These are phyloP conservation scores for Saccharomycopsis selenospora DNA, from an alignment of 805 yeast species.

Conservation along the genomic window DNA sequence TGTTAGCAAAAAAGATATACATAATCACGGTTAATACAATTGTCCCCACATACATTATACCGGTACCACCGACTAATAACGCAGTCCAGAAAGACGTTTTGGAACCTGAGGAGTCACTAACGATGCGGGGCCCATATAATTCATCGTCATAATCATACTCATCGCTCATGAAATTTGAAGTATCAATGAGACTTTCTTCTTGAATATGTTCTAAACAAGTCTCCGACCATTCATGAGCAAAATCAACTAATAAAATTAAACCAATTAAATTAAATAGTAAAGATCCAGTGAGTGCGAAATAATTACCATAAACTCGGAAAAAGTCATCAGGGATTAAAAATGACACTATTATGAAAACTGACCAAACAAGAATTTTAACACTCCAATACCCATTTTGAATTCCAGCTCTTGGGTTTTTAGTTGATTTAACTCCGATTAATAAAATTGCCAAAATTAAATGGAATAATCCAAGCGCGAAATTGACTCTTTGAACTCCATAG, in stretches of 20 bases:
- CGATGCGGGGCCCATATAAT: not conserved
- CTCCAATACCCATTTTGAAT: conserved; percentile 94
- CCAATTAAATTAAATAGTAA: conserved; percentile 86
- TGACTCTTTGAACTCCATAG: conserved; percentile 87
- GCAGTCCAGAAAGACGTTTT: conserved; percentile 59
- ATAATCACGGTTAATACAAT: conserved; percentile 67
- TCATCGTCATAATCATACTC: conserved; percentile 44
- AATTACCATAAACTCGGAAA: conserved; percentile 85
- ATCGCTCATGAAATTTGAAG: conserved; percentile 20
- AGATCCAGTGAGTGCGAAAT: conserved; percentile 77
- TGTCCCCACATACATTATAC: conserved; percentile 72
- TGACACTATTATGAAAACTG: conserved; percentile 47
- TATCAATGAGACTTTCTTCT: conserved; percentile 52
- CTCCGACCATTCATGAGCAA: conserved; percentile 99
- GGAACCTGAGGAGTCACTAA: conserved; percentile 8
- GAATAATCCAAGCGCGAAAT: conserved; percentile 75
- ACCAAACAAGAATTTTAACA: conserved; percentile 57
- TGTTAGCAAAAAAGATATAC: conserved; percentile 75
- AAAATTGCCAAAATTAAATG: conserved; percentile 66
- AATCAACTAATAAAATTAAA: conserved; percentile 81
- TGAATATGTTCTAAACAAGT: conserved; percentile 88
- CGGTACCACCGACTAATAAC: conserved; percentile 78
- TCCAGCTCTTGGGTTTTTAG: conserved; percentile 67
- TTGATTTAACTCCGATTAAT: conserved; percentile 67
- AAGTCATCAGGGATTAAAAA: conserved; percentile 83